phyloP scores from a whole-genome alignment of 179 eudicot genomes.

The Pouteria campechiana region DNA sequence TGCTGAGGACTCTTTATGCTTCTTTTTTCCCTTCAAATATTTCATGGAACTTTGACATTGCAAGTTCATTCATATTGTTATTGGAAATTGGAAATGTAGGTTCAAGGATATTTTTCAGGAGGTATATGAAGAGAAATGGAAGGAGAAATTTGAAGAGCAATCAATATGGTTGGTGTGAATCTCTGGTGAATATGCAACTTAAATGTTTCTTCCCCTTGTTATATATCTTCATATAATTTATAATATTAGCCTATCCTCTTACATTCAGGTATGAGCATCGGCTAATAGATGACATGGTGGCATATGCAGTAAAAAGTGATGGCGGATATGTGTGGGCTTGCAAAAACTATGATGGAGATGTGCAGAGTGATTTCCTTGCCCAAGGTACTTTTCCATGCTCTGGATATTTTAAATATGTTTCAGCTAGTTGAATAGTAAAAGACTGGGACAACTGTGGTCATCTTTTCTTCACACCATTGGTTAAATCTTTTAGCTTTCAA shows the following conservation, averaged over 20 bases:
- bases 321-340: constrained; percentile 99
- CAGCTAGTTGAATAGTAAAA: too few relatives aligned
- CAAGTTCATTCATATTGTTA: too few relatives aligned
- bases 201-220: background rate
- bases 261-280: constrained; percentile 92
- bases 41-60: too few relatives aligned
- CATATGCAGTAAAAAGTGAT: constrained; percentile 91
- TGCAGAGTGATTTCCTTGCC: constrained; percentile 97
- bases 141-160: constrained; percentile 76
- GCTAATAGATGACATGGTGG: constrained; percentile 98
- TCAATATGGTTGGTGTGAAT: constrained; percentile 67
- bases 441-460: too few relatives aligned
- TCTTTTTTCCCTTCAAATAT: too few relatives aligned
- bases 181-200: background rate
- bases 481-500: too few relatives aligned
- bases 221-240: background rate
- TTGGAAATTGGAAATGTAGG: too few relatives aligned
- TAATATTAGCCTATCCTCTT: background rate
- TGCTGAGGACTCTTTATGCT: too few relatives aligned
- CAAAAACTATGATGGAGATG: constrained; percentile 98
- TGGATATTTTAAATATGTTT: too few relatives aligned
- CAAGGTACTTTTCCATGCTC: too few relatives aligned
- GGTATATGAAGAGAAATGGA: constrained; percentile 92
- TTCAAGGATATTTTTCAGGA: constrained; percentile 96
- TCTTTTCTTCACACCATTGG: too few relatives aligned